A percentile compares a stretch with the other conserved stretches of the same genome.
These are phyloP conservation scores for Cutaneotrichosporon dermatis DNA, from an alignment of 1,284 basidiomycete genomes.

Conservation along the genomic window DNA sequence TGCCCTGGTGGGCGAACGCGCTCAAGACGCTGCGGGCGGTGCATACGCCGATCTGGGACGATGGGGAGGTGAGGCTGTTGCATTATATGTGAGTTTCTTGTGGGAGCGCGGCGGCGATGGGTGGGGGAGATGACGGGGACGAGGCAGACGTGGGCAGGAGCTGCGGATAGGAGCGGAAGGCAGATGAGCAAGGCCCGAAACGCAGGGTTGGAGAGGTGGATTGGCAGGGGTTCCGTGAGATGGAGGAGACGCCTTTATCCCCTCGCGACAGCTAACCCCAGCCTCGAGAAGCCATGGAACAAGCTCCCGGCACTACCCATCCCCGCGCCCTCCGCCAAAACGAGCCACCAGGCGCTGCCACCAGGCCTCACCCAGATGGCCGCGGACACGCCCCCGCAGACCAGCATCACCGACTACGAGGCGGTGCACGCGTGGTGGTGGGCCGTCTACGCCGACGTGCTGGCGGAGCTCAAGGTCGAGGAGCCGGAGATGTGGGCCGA, in stretches of 20 bases:
- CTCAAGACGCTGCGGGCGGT: slow-evolving; percentile 50
- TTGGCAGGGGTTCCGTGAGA: neutral
- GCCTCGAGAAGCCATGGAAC: slow-evolving; percentile 48
- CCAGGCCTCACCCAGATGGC: slow-evolving; percentile 30
- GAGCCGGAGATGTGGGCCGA: slow-evolving; percentile 33
- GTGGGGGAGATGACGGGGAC: too few species aligned
- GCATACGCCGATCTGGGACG: slow-evolving; percentile 49
- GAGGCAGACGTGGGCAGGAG: too few species aligned
- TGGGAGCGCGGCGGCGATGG: neutral
- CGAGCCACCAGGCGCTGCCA: slow-evolving; percentile 20
- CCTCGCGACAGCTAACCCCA: slow-evolving; percentile 13
- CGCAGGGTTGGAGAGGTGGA: neutral
- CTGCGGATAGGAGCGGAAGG: too few species aligned
- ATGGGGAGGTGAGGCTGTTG: slow-evolving; percentile 47
- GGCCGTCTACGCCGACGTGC: slow-evolving; percentile 43
- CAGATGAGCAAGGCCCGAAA: too few species aligned
- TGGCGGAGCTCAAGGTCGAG: slow-evolving; percentile 33
- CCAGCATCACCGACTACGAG: slow-evolving; percentile 34
- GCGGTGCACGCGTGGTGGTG: slow-evolving; percentile 49
- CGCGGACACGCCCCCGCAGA: slow-evolving; percentile 23
- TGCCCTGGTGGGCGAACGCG: slow-evolving; percentile 53
- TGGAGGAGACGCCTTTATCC: neutral
- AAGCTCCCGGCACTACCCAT: slow-evolving; percentile 19
- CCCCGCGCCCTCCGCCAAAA: neutral
- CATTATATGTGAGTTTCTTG: slow-evolving; percentile 46